Percentiles rank a stretch among this genome's conserved stretches.
phyloP scores from a whole-genome alignment of 352 stramenopile species.

The Globisporangium recalcitrans region DNA sequence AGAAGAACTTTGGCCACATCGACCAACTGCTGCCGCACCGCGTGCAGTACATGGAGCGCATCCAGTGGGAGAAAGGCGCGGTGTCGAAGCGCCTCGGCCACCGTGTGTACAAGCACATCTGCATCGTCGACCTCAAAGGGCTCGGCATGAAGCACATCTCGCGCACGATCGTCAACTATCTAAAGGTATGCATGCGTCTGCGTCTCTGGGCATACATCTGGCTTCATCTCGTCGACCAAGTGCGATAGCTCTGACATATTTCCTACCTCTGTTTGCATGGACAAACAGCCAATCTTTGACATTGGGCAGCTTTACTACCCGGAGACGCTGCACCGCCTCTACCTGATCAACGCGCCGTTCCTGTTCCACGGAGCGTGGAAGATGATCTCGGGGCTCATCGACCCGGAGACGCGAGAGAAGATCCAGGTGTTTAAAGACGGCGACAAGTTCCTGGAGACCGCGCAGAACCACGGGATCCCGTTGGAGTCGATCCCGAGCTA shows the following conservation, averaged over 20 bases:
- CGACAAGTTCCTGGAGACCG: conserved; percentile 47
- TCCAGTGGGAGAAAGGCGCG: conserved; percentile 73
- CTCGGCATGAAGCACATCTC: conserved; percentile 66
- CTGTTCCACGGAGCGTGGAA: conserved; percentile 84
- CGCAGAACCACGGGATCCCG: conserved; percentile 58
- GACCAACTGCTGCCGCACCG: conserved; percentile 60
- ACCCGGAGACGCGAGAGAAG: conserved; percentile 76
- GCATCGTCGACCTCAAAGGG: conserved; percentile 70
- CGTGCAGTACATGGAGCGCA: conserved; percentile 73
- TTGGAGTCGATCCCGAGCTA: conserved; percentile 50
- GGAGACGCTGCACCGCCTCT: conserved; percentile 73
- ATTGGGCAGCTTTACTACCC: conserved; percentile 76
- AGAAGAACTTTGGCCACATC: conserved; percentile 49
- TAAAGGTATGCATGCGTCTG: conserved; percentile 37
- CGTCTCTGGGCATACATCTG: neutral
- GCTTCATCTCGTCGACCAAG: neutral
- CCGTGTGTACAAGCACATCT: conserved; percentile 83
- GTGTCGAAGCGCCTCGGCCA: conserved; percentile 53
- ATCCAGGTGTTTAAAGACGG: conserved; percentile 78
- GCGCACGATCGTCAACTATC: conserved; percentile 44
- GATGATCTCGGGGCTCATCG: conserved; percentile 63
- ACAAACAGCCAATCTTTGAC: conserved; percentile 70
- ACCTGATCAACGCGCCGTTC: conserved; percentile 77
- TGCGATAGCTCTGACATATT: neutral
- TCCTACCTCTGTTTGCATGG: conserved; percentile 9